Conservation (phyloP, 805 yeast genomes). For the Kodamaea kakaduensis region DNA sequence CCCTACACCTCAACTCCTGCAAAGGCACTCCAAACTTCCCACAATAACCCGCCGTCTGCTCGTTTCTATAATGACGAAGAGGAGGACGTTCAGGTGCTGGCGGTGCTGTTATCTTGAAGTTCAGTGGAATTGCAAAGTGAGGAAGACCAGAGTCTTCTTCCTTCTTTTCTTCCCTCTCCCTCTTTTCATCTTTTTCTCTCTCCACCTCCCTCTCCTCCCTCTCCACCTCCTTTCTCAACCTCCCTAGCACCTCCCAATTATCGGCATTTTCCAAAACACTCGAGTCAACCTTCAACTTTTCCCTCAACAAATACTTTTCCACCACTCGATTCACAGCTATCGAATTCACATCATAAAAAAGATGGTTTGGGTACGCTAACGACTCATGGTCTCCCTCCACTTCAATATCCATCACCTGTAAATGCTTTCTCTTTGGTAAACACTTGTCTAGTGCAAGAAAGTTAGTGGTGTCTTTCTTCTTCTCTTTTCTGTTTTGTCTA, state of each 20-base stretch:
- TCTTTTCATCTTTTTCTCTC: background rate
- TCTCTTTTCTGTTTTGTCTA: slow-evolving; percentile 1
- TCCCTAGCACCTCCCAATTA: slow-evolving; percentile 15
- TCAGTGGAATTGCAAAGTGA: background rate
- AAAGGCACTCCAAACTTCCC: slow-evolving; percentile 19
- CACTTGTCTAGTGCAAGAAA: slow-evolving; percentile 88
- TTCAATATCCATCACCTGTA: slow-evolving; percentile 47
- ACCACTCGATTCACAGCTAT: slow-evolving; percentile 34
- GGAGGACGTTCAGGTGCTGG: background rate
- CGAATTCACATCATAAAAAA: slow-evolving; percentile 30
- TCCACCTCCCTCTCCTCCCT: slow-evolving; percentile 12
- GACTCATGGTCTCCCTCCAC: slow-evolving; percentile 15
- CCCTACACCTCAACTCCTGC: too few species aligned
- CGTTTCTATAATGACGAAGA: slow-evolving; percentile 31
- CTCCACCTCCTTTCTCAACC: slow-evolving; percentile 19
- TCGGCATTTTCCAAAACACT: slow-evolving; percentile 15
- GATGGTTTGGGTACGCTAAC: slow-evolving; percentile 2
- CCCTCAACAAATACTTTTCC: slow-evolving; percentile 20
- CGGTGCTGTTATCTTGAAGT: slow-evolving; percentile 1
- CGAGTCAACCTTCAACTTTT: slow-evolving; percentile 14
- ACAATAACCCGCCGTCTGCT: slow-evolving; percentile 35
- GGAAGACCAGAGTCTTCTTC: background rate
- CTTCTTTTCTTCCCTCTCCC: background rate
- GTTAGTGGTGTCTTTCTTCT: slow-evolving; percentile 8
- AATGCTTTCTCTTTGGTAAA: slow-evolving; percentile 55